Evolutionary conservation across 768 basidiomycete genomes (phyloP), one percentile per base, ranked within the genome.

Genomic region (button mushroom (Agaricus bisporus)): DNA sequence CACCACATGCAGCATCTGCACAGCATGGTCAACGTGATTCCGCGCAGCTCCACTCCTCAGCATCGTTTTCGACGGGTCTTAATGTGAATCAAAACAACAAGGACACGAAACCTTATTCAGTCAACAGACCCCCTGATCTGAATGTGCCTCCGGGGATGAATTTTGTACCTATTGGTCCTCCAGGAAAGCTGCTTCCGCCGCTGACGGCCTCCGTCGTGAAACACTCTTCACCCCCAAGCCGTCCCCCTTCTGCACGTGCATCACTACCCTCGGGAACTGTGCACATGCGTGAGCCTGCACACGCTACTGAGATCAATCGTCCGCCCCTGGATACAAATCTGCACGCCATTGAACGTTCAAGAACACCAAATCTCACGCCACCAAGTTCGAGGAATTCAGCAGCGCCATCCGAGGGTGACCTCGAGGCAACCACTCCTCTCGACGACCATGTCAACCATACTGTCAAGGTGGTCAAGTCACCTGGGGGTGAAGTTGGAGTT

Each of bases 401-500:
- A 22, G 49, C 32, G n/a, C 48, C 38, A 18, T 50, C 55, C 4
- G 53, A 54, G 25, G 52, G 29, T 14, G 20, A 22, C 5, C 28
- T 45, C 18, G 48, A 50, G 29, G 43, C 49, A 5, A 22, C 36
- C 15, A 61, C 60, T 44, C 56, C 60, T 25, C 38, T 45, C 11
- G 51, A 54, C 37, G 32, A 37, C 10, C 10, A 26, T 4, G 25
- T n/a, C 6, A 50, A 41, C 14, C 25, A 32, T 36, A 41, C 18
- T 14, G 5, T 43, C 9, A 29, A 26, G 35, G 39, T 54, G 12
- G 38, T 48, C 17, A 37, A 17, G 18, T 53, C 54, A 10, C 56
- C 60, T 38, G 51, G 28, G 32, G 14, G 3, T 22, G 39, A 12
- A 17, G 17, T 18, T 37, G 22, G 20, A 35, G 43, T 52, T 42